phyloP scores from a whole-genome alignment of 106 monocot species.

The Dioscorea dumetorum region DNA sequence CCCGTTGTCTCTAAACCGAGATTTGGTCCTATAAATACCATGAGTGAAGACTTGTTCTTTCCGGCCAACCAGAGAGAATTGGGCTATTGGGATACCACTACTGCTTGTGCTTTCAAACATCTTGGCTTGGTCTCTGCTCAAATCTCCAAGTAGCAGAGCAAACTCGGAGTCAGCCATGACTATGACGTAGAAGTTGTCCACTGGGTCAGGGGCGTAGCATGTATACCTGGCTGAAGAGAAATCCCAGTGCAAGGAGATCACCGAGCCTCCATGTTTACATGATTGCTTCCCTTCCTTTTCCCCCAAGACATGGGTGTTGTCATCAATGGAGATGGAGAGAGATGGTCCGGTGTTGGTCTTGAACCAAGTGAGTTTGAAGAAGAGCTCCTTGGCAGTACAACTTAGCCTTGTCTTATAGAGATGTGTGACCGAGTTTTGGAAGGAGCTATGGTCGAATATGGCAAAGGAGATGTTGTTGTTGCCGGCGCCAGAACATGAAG shows the following conservation, averaged over 20 bases:
- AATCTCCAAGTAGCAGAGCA: constrained; percentile 37
- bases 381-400: constrained; percentile 28
- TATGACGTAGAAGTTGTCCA: constrained; percentile 37
- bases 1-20: constrained; percentile 24
- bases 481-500: constrained; percentile 33
- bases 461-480: no score
- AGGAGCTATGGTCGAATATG: constrained; percentile 4
- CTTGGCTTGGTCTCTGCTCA: constrained; percentile 5
- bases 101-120: not conserved
- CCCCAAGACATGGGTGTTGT: constrained; percentile 12
- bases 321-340: constrained; percentile 49
- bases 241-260: constrained; percentile 42
- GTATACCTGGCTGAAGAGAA: constrained; percentile 47
- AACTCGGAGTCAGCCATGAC: constrained; percentile 26
- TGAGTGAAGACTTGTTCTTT: constrained; percentile 28
- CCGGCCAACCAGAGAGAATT: constrained; percentile 21
- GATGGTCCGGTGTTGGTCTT: constrained; percentile 24
- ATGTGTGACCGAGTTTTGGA: constrained; percentile 30
- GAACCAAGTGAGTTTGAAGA: constrained; percentile 60
- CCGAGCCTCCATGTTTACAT: constrained; percentile 8
- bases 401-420: constrained; percentile 40
- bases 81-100: constrained; percentile 2
- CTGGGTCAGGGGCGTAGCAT: constrained; percentile 33
- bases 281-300: constrained; percentile 28
- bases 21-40: constrained; percentile 21